Evolutionary conservation across 805 yeast genomes (phyloP), one percentile per base, ranked within the genome.

Genomic region (Saccharomycopsis capsularis): DNA sequence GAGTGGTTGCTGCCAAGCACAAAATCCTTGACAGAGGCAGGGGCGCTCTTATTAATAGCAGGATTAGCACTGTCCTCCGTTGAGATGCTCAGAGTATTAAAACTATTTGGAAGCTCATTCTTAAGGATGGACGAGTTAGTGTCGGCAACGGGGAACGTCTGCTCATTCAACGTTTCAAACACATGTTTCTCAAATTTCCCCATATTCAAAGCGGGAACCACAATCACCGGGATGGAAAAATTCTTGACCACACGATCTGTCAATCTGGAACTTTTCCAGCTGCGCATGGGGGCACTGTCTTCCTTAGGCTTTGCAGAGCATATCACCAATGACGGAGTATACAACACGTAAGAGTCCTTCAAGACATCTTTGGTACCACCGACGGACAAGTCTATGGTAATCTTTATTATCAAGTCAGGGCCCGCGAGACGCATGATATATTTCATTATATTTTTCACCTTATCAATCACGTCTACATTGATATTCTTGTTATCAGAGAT

Each of bases 241-340:
- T 75, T 76, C 57, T 78, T 79, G 25, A 82, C 83, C 41, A 82
- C 67, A 43, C 85, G 66, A 59, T 81, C 86, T 22, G 84, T 74
- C 36, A 83, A 63, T 55, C 82, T 76, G 27, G 81, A 74, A 3
- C 84, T 75, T 37, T 66, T 66, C 84, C 88, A 78, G 22, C 82
- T 71, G 50, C 74, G 67, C 22, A 78, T 67, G 2, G 83, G 80
- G 16, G 68, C 64, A 38, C 74, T 63, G 39, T 58, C 61, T 4
- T 57, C 53, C 18, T 57, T 59, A 19, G 79, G 79, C 53, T 79
- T 79, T 1, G 82, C 72, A 13, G 82, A 76, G 2, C 76, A 70
- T 4, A 75, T 68, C 18, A 81, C 75, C 50, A 81, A 56, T 25
- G 76, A 73, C 6, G 90, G 89, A 52, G 73, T 74, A 59, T 82